Evolutionary conservation across 768 basidiomycete genomes (phyloP), one percentile per base, ranked within the genome.

Genomic region (Glaciozyma antarctica): DNA sequence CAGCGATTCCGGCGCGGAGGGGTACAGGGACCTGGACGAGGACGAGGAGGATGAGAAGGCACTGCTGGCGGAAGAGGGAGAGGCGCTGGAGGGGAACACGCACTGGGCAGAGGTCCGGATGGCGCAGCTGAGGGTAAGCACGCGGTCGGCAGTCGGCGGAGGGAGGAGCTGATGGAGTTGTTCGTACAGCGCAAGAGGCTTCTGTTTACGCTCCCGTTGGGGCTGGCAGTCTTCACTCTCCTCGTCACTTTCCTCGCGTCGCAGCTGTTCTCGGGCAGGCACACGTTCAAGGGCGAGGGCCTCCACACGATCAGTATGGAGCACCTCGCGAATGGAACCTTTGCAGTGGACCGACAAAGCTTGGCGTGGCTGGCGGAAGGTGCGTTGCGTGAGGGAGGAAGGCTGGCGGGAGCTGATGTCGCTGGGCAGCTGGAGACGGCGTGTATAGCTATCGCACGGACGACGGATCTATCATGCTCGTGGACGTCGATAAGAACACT

Each of bases 311-410:
- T 70, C n/a, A 60, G 43, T 16, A 34, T 55, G n/a, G 65, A 67
- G 15, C 63, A 92, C 75, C 76, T 95, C 58, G 91, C 90, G 79
- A 94, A 95, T 74, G 90, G 90, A 5, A 97, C 93, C 2, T 98
- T 97, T 74, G 66, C 43, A 21, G 76, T 80, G 3, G 73, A 80
- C 5, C 71, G 74, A 3, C 79, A 80, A 56, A 71, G 72, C 26
- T 75, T 99, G 43, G 80, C 84, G 52, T 99, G 95, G 95, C 86
- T 98, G 34, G 84, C 87, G 13, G 92, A 95, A 83, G 94, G 93
- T 90, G 67, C 48, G 83, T 72, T 38, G 17, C 15, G 26, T 28
- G 41, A 5, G 41, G 4, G 22, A 13, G 44, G 48, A 6, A 28
- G 30, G 5, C 12, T n/a, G 44, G 32, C 26, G 17, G n/a, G 24